Base-by-base conservation (phyloP, 768 basidiomycete genomes). In the Lactarius vividus region DNA sequence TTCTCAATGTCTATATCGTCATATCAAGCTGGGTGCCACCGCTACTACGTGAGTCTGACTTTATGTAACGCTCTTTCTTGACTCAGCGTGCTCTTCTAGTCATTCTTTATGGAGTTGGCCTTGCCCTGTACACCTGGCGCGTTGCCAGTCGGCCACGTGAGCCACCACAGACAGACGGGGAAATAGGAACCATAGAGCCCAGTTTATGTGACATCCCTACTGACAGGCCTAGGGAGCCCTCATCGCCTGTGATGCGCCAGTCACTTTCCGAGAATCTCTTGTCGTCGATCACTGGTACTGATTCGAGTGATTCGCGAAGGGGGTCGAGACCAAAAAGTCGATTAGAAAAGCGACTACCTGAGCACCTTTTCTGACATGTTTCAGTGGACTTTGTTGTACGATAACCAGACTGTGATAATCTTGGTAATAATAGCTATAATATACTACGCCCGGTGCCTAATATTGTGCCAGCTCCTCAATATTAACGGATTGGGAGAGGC, bases 1-100 rank as follows among this genome's bases (percentile, higher is more conserved):
- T 84, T 10, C 74, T 85, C 42, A 79, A 80, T 62, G 70, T 81
- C 6, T 85, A 79, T 67, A 80, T 85, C 40, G 64, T 84, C 58
- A 69, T 84, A 1, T 79, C 78, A 49, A 83, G 79, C 69, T 88
- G 86, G 86, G 70, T 85, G 46, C 74, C 79, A 58, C 86, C 86
- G 28, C 73, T 73, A 3, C 71, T 86, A 52, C 73, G 86, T 88
- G 31, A 37, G 68, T 59, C 33, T 33, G 5, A 20, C 16, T 20
- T 1, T 28, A 23, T 28, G 23, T 18, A 37, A 29, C 29, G 44
- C 54, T 6, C 65, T 66, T 42, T 11, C 70, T 53, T 64, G 35
- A 6, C 44, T 63, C 9, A 55, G 20, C 13, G 18, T 31, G 9
- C 31, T 6, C 26, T 33, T 26, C 42, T 53, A 85, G 84, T 84